Conservation (phyloP, 179 eudicot species). For the Nepenthes alata region DNA sequence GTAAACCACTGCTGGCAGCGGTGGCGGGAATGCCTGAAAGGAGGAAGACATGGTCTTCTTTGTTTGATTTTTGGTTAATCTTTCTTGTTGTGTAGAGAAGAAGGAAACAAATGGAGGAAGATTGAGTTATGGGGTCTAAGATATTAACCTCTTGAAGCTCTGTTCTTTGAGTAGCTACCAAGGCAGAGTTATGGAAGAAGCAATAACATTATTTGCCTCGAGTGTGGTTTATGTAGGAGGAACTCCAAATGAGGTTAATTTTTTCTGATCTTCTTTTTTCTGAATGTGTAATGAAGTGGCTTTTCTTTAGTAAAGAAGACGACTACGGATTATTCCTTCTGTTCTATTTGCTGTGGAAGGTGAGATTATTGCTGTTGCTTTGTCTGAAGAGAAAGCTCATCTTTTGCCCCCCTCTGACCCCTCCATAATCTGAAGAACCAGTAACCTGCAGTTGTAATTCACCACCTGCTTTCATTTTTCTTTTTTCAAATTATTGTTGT, state of each 20-base stretch:
- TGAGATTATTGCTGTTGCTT: slow-evolving; percentile 26
- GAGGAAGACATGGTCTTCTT: slow-evolving; percentile 20
- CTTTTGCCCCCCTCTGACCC: slow-evolving; percentile 11
- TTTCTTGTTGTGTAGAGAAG: neutral
- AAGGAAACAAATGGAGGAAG: neutral
- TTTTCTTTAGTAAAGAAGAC: slow-evolving; percentile 38
- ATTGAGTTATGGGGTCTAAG: no score
- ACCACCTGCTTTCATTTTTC: slow-evolving; percentile 3
- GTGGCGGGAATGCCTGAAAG: slow-evolving; percentile 23
- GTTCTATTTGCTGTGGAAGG: slow-evolving; percentile 19
- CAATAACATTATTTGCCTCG: slow-evolving; percentile 12
- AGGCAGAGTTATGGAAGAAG: slow-evolving; percentile 20
- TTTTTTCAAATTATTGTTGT: no score
- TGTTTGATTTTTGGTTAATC: neutral
- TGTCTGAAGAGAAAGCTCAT: slow-evolving; percentile 48
- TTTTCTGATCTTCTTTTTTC: slow-evolving; percentile 6
- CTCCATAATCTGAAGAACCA: slow-evolving; percentile 15
- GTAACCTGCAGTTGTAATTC: slow-evolving; percentile 7
- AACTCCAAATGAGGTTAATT: neutral
- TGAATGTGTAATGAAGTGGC: slow-evolving; percentile 31
- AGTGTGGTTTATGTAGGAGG: slow-evolving; percentile 6
- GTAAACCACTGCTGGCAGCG: slow-evolving; percentile 18
- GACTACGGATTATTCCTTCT: slow-evolving; percentile 31
- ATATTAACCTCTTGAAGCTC: no score
- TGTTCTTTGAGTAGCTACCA: neutral